Evolutionary conservation across 345 rosid genomes (phyloP), one percentile per base, ranked within the genome.

Genomic region (Populus alba): DNA sequence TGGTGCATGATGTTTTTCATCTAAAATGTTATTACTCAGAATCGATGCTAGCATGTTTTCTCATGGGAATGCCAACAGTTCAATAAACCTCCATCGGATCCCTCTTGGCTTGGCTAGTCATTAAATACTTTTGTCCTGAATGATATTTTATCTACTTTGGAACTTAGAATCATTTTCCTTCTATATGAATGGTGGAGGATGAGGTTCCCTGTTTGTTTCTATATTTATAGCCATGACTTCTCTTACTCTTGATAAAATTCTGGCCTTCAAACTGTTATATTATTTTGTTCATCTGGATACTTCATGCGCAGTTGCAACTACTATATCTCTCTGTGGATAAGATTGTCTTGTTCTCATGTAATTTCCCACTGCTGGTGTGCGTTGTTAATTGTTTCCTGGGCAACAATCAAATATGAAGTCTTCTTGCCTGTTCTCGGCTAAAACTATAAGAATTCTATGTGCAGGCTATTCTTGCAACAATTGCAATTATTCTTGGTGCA

Each of bases 391-490:
- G 37, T 45, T 59, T 41, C 6, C n/a, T 31, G 67, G 7, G 62
- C 1, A 16, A 18, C 43, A 10, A 75, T 47, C 43, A 47, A 15
- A 25, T 33, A 29, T 70, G 39, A 18, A 25, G 15, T 65, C 23
- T 7, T 37, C 43, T 43, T 39, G 31, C 22, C 2, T 3, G 47
- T 1, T 1, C 66, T 31, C 10, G 16, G 27, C 33, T 23, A 65
- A 62, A 41, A 38, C 57, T 71, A 25, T 70, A 18, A 37, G 37
- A 43, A 22, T 22, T 57, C 20, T 69, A 22, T 45, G n/a, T 80
- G 72, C 97, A 95, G 98, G 98, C 98, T 13, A 57, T 89, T 80
- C 82, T 95, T 69, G 98, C 88, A 12, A 90, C 95, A 3, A 76
- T 95, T 66, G 97, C 89, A 74, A 79, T 93, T 81, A 66, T 93